phyloP scores from a whole-genome alignment of 805 yeast species.

The Myxozyma lipomycoides region DNA sequence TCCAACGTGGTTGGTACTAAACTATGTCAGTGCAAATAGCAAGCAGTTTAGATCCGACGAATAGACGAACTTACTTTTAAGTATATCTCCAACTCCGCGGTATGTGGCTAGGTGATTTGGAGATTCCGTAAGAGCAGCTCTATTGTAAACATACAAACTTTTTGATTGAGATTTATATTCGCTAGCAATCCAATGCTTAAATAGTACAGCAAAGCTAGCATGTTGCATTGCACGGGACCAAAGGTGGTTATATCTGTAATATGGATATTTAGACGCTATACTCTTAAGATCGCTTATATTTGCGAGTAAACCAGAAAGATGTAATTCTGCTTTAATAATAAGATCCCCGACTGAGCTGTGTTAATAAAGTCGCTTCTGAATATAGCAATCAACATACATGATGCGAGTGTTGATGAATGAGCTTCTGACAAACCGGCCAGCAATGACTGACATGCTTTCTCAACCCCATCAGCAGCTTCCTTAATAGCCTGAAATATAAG shows the following conservation, averaged over 20 bases:
- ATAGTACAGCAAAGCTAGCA: slow-evolving; percentile 14
- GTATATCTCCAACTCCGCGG: too few relatives aligned
- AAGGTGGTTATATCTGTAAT: slow-evolving; percentile 17
- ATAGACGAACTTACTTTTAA: too few relatives aligned
- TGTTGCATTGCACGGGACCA: slow-evolving; percentile 18
- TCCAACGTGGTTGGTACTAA: slow-evolving; percentile 1
- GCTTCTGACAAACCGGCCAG: too few relatives aligned
- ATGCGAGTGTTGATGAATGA: too few relatives aligned
- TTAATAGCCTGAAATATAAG: neutral
- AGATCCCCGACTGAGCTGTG: slow-evolving; percentile 14
- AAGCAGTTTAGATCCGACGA: neutral
- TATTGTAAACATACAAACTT: too few relatives aligned
- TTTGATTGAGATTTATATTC: too few relatives aligned
- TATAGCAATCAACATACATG: slow-evolving; percentile 1
- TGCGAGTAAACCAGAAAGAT: too few relatives aligned
- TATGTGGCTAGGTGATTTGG: too few relatives aligned
- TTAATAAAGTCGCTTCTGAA: slow-evolving; percentile 2
- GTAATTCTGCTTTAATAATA: too few relatives aligned
- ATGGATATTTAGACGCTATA: too few relatives aligned
- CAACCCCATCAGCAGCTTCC: neutral
- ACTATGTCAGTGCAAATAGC: neutral
- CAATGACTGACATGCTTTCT: neutral
- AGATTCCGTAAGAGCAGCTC: too few relatives aligned
- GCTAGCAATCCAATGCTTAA: slow-evolving; percentile 11
- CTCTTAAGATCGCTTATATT: too few relatives aligned